These are phyloP conservation scores for Pseudopyricularia cyperi DNA, from an alignment of 2,329 filamentous ascomycete species.

Conservation along the genomic window DNA sequence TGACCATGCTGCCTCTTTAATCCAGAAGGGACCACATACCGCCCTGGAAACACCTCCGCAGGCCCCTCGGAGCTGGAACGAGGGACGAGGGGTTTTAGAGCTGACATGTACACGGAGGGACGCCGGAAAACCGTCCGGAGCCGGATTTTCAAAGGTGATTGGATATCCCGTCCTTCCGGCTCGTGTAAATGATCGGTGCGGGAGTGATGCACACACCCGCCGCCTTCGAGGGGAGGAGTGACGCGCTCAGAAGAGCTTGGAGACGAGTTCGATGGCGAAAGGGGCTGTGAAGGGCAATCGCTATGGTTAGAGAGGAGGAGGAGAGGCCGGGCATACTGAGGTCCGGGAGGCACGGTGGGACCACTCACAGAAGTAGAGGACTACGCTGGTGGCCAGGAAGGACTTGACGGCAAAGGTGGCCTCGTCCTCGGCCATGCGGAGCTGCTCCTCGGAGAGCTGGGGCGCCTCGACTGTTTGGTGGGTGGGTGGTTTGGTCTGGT, in stretches of 20 bases:
- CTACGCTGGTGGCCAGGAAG: slow-evolving; percentile 49
- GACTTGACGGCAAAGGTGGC: slow-evolving; percentile 55
- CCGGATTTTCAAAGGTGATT: too few relatives aligned
- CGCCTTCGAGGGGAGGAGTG: too few relatives aligned
- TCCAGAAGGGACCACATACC: too few relatives aligned
- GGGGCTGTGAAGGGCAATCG: slow-evolving; percentile 31
- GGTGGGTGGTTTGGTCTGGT: background rate
- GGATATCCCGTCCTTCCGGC: background rate
- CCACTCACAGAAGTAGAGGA: slow-evolving; percentile 65
- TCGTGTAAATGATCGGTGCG: background rate
- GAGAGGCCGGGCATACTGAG: background rate
- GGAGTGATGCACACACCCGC: background rate
- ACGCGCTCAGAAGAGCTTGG: slow-evolving; percentile 18
- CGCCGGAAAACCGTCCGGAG: too few relatives aligned
- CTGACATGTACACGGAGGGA: too few relatives aligned
- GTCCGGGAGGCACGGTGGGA: background rate
- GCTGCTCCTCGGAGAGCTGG: slow-evolving; percentile 56
- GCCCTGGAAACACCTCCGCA: too few relatives aligned
- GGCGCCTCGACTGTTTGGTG: slow-evolving; percentile 48
- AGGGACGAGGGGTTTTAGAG: too few relatives aligned
- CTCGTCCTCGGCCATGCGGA: slow-evolving; percentile 54
- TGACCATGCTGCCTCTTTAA: background rate
- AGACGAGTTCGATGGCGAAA: slow-evolving; percentile 38
- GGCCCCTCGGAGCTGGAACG: too few relatives aligned
- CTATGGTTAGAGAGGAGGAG: background rate